Base-by-base conservation (phyloP, 345 rosid species). In the Jatropha curcas region DNA sequence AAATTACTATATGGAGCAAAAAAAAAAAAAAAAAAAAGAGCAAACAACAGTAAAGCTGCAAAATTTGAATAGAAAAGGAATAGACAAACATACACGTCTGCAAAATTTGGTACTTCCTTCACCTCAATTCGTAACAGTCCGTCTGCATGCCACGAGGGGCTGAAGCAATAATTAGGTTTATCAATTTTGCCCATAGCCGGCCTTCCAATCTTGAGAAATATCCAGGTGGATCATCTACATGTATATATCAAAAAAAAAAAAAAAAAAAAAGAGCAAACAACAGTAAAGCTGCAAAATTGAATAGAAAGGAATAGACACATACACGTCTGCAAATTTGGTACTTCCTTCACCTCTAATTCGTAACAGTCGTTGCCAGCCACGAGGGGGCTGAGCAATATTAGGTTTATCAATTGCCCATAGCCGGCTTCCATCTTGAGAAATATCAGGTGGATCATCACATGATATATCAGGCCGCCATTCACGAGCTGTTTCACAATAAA, bases 321-420 rank as follows among this genome's bases (percentile, higher is more conserved):
- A 94, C 98, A 94, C 89, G 69, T 94, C 98, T 0, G 97, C 97
- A 73, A 94, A 94, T 76, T 81, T 89, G 82, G 87, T 89, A 79
- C 97, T 83, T 59, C 98, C 97, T 86, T 89, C 91, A 62, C 88
- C 91, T 73, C 98, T 81, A 70, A 94, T 92, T 39, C 88, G 80
- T 33, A 92, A 80, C 41, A 86, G 74, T 60, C 98, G 89, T 76
- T 90, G 89, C 98, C 98, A 94, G 0, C 98, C 97, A 59, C 78
- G 76, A 53, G 98, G 98, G 9, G 98, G 97, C 72, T 85, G 95
- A 48, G 95, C 90, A 30, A 94, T 94, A 59, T 87, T 90, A 16
- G 97, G 98, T 56, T 89, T 90, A 79, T 92, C 98, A 75, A 94
- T 90, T 45, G 98, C 98, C 98, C 97, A 94, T 34, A 94, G 85